These are phyloP conservation scores for Flagelloscypha sp. DNA, from an alignment of 768 basidiomycete genomes.

Conservation along the genomic window DNA sequence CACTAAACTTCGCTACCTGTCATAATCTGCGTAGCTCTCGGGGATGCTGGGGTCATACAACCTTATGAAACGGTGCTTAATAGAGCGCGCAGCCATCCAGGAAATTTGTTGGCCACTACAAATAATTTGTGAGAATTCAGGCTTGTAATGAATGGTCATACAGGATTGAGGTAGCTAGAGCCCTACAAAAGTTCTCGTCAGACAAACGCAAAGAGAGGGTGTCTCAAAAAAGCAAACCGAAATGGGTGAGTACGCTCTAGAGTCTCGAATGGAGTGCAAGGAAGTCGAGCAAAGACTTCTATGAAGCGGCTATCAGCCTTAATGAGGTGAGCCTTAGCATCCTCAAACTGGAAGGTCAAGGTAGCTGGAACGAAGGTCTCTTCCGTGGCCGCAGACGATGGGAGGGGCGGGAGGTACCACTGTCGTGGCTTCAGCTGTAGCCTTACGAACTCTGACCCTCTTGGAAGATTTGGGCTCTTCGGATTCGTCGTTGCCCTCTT, in stretches of 20 bases:
- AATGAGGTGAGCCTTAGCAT: constrained; percentile 67
- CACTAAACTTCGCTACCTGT: no score
- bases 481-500: constrained; percentile 1
- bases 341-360: constrained; percentile 69
- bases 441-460: constrained; percentile 9
- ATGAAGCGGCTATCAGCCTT: constrained; percentile 61
- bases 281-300: constrained; percentile 53
- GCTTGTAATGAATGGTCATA: constrained; percentile 25
- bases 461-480: constrained; percentile 9
- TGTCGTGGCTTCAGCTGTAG: constrained; percentile 1
- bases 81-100: constrained; percentile 79
- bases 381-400: constrained; percentile 7
- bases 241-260: constrained; percentile 79
- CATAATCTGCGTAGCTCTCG: constrained; percentile 50
- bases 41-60: constrained; percentile 69
- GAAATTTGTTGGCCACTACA: constrained; percentile 73
- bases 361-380: constrained; percentile 52
- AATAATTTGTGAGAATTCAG: background rate
- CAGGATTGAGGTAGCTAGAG: constrained; percentile 66
- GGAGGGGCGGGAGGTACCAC: constrained; percentile 5
- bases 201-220: background rate
- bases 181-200: constrained; percentile 28
- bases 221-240: constrained; percentile 32
- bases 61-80: constrained; percentile 70
- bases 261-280: constrained; percentile 71